Evolutionary conservation across 441 rosid genomes (phyloP).

Genomic region (Corymbia calophylla): DNA sequence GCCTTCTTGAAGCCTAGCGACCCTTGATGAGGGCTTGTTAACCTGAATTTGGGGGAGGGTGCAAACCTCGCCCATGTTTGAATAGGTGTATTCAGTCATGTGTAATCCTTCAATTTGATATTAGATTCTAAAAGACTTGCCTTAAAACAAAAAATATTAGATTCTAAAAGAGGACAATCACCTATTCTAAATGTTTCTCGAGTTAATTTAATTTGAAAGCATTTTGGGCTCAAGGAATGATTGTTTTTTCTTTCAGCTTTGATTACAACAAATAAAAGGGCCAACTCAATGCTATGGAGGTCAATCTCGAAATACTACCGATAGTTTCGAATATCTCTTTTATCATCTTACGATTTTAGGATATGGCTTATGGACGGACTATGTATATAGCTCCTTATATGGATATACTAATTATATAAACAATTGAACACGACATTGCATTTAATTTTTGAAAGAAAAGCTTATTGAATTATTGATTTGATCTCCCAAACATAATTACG

Average conservation of each 20-base stretch:
- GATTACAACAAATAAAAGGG: not conserved
- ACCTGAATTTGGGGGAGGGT: too few species aligned
- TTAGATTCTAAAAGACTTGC: not conserved
- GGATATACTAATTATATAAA: not conserved
- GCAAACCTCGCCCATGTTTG: too few species aligned
- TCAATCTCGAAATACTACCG: not conserved
- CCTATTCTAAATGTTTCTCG: not conserved
- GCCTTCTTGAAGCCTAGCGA: too few species aligned
- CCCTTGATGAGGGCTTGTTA: too few species aligned
- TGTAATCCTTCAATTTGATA: not conserved
- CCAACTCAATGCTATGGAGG: not conserved
- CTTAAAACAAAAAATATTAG: not conserved
- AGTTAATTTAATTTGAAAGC: not conserved
- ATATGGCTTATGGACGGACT: not conserved
- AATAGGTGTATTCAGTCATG: not conserved
- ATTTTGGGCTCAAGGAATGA: not conserved
- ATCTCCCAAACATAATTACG: fast-evolving
- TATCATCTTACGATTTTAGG: not conserved
- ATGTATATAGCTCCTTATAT: not conserved
- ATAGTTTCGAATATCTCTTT: not conserved
- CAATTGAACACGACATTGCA: not conserved
- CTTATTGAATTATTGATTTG: not conserved
- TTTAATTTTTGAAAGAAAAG: not conserved
- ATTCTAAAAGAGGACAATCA: not conserved
- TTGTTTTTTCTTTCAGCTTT: not conserved